A percentile compares a stretch with the other conserved stretches of the same genome.
Conservation (phyloP, 1,284 basidiomycete species). For the Ustilago tritici region DNA sequence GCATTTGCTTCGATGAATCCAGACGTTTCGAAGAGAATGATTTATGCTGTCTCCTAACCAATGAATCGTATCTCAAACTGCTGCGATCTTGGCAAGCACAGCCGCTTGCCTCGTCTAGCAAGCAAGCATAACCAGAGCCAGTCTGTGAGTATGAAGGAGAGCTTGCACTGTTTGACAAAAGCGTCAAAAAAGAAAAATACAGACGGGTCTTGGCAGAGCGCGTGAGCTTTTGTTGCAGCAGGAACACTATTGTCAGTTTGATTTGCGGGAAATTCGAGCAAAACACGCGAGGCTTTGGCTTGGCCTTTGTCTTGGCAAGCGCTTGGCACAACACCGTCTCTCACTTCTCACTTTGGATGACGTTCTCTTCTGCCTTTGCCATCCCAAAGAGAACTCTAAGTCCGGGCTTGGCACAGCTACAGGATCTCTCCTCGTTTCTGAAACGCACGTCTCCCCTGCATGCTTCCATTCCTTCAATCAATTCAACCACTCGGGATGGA, state of each 20-base stretch:
- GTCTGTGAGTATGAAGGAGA: not conserved
- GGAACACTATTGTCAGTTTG: not conserved
- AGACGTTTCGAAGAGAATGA: not conserved
- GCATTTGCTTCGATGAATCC: too few relatives aligned
- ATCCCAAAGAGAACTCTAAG: constrained; percentile 5
- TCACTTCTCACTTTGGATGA: not conserved
- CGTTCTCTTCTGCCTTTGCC: not conserved
- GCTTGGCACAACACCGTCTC: constrained; percentile 29
- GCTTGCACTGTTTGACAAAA: constrained; percentile 10
- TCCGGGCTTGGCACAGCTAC: constrained; percentile 24
- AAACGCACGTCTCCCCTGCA: constrained; percentile 23
- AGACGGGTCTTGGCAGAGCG: constrained; percentile 3
- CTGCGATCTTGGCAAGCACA: constrained; percentile 10
- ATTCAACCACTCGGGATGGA: not conserved
- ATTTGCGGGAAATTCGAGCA: not conserved
- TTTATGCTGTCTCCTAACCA: not conserved
- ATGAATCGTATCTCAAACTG: not conserved
- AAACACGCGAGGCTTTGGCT: constrained; percentile 12
- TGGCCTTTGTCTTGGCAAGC: constrained; percentile 34
- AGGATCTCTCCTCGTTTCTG: not conserved
- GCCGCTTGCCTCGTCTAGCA: constrained; percentile 1
- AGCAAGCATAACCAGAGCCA: not conserved
- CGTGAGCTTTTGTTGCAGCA: constrained; percentile 8
- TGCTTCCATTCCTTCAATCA: not conserved
- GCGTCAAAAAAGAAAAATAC: not conserved